Base-by-base conservation (phyloP, 2,329 filamentous ascomycete genomes). In the Chaetomiaceae sp. region DNA sequence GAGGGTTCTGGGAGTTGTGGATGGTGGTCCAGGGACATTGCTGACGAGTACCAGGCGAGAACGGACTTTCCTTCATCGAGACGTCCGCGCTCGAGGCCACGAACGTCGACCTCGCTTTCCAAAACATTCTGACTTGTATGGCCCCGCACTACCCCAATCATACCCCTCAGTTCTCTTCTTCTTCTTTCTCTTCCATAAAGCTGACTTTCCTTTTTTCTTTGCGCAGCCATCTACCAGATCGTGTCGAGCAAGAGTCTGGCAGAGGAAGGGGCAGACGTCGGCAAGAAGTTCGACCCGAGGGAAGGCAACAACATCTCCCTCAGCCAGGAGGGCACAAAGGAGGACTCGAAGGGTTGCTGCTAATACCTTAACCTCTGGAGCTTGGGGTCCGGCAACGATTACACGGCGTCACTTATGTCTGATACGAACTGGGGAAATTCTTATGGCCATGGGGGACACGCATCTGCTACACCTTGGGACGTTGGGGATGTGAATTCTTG, bases 71-170 rank as follows among this genome's bases (percentile, higher is more conserved):
- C 45, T 99, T 99, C 73, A 99, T 99, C 71, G 93, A 99, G 79
- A 99, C 93, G 37, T 99, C 95, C 55, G 93, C 93, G 58, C 85
- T 99, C 65, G 93, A 99, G 69, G 93, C 93, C 63, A 97, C 90
- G 82, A 99, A 99, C 68, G 93, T 99, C 60, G 93, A 99, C 76
- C 84, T 97, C 66, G 93, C 93, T 55, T 97, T 99, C 82, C 92
- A 99, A 76, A 97, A 97, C 74, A 99, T 99, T 68, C 79, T 99
- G 69, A 99, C 93, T 68, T 92, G 92, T 96, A 80, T 56, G 81
- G 70, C 23, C 30, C 44, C 40, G 40, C 34, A n/a, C n/a, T 35
- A 12, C 12, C 12, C 10, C 14, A 9, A 20, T 20, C 37, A 33
- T 19, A 27, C 43, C 39, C 8, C 39, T 38, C 31, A 48, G 40